Conservation (phyloP, 352 stramenopile genomes). For the Phytophthora macrochlamydospora region DNA sequence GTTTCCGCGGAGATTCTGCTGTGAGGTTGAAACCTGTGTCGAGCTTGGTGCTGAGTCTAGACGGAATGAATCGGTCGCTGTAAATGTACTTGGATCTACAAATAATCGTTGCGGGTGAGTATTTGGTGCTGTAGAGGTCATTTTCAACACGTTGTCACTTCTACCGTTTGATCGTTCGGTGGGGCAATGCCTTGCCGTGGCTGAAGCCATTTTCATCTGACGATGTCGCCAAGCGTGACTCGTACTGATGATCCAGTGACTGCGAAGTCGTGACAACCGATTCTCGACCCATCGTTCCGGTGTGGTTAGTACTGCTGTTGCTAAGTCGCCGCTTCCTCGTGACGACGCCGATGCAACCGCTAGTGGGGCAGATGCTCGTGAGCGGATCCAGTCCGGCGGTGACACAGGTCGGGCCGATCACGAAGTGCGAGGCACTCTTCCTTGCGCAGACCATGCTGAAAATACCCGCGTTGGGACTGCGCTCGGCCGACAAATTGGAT, state of each 20-base stretch:
- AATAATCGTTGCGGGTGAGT: neutral
- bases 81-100: conserved; percentile 81
- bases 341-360: conserved; percentile 9
- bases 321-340: conserved; percentile 31
- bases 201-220: conserved; percentile 39
- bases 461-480: conserved; percentile 40
- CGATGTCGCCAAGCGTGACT: conserved; percentile 38
- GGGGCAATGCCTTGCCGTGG: conserved; percentile 38
- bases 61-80: conserved; percentile 89
- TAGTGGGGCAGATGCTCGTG: conserved; percentile 12
- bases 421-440: conserved; percentile 32
- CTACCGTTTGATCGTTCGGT: conserved; percentile 61
- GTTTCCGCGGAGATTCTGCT: conserved; percentile 46
- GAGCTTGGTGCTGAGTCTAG: conserved; percentile 69
- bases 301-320: conserved; percentile 7
- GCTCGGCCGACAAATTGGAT: conserved; percentile 37
- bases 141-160: no score
- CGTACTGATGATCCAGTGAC: conserved; percentile 62
- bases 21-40: conserved; percentile 74
- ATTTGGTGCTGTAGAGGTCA: neutral
- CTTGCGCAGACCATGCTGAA: conserved; percentile 38
- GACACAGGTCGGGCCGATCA: conserved; percentile 25
- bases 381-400: conserved; percentile 13
- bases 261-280: conserved; percentile 25
- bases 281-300: conserved; percentile 19